Percentiles rank a stretch among this genome's conserved stretches.
phyloP scores from a whole-genome alignment of 2,329 filamentous ascomycete genomes.

The Fusarium citri region DNA sequence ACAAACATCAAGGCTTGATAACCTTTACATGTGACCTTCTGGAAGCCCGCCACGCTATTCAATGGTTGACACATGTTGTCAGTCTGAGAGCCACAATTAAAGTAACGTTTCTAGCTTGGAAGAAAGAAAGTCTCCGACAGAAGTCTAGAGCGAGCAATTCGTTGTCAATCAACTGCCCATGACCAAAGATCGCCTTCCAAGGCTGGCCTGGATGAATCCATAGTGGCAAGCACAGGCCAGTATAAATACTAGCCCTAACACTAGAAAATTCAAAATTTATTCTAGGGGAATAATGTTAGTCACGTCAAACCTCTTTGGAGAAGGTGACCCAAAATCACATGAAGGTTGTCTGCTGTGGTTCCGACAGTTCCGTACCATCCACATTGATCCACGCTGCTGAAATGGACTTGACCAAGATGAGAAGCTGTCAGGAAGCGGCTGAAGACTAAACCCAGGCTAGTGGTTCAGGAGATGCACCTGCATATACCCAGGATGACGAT shows the following conservation, averaged over 20 bases:
- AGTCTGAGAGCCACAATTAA: background rate
- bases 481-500: background rate
- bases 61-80: background rate
- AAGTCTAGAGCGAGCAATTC: background rate
- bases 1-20: background rate
- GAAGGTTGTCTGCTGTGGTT: background rate
- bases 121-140: background rate
- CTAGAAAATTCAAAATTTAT: background rate
- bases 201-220: background rate
- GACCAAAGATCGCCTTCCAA: background rate
- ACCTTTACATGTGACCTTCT: background rate
- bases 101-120: background rate
- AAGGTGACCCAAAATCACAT: background rate
- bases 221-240: background rate
- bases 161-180: background rate
- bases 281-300: background rate
- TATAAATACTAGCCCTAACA: background rate
- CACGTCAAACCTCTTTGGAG: background rate
- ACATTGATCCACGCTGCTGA: background rate
- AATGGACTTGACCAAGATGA: slow-evolving; percentile 4
- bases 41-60: background rate
- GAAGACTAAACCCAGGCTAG: background rate
- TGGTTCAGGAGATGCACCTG: background rate
- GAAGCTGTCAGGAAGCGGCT: slow-evolving; percentile 1
- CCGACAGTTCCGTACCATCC: background rate